A percentile compares a stretch with the other conserved stretches of the same genome.
phyloP scores from a whole-genome alignment of 805 yeast species.

The Yamadazyma ubonensis region DNA sequence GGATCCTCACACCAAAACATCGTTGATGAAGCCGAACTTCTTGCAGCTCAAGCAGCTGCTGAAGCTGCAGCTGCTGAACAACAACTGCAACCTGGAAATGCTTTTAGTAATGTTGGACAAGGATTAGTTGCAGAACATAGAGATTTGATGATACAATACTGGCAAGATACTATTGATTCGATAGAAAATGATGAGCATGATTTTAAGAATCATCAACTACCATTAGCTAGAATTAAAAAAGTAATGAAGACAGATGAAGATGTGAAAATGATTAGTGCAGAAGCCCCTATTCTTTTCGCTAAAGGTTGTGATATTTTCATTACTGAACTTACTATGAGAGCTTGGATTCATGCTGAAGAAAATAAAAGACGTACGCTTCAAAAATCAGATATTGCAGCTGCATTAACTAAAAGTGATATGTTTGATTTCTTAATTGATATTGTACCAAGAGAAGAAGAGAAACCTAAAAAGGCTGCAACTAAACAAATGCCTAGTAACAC shows the following conservation, averaged over 20 bases:
- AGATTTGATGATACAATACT: conserved; percentile 89
- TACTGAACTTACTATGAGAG: conserved; percentile 96
- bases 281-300: conserved; percentile 95
- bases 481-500: conserved; percentile 6
- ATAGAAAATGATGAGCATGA: conserved; percentile 88
- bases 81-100: conserved; percentile 55
- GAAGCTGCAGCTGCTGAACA: conserved; percentile 48
- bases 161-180: conserved; percentile 93
- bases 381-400: conserved; percentile 92
- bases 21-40: conserved; percentile 41
- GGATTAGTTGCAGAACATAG: conserved; percentile 81
- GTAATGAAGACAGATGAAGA: conserved; percentile 98
- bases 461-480: conserved; percentile 39
- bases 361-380: conserved; percentile 93
- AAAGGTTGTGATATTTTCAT: conserved; percentile 97
- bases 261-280: conserved; percentile 96
- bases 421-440: conserved; percentile 95
- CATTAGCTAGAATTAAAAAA: conserved; percentile 92
- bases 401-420: conserved; percentile 92
- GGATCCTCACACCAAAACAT: conserved; percentile 21
- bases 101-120: conserved; percentile 88
- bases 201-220: conserved; percentile 91
- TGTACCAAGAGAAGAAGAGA: conserved; percentile 86
- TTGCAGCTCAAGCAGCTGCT: conserved; percentile 48
- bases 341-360: conserved; percentile 98